phyloP scores from a whole-genome alignment of 2,329 filamentous ascomycete species.

The Hypoxylon sp. region DNA sequence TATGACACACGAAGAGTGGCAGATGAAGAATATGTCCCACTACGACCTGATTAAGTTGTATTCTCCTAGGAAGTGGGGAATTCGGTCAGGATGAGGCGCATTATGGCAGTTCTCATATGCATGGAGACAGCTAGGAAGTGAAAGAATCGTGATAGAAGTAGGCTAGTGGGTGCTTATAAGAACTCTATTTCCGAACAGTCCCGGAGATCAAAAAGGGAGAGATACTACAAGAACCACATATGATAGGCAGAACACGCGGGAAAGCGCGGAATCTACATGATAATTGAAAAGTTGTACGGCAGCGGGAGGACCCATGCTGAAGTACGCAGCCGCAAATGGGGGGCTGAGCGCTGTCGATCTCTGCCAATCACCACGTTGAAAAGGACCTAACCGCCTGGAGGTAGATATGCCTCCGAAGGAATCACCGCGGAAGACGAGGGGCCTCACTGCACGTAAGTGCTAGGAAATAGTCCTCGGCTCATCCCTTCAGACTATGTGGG shows the following conservation, averaged over 20 bases:
- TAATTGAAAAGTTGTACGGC: background rate
- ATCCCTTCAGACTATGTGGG: conserved; percentile 16
- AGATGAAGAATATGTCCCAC: conserved; percentile 9
- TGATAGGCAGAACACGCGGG: background rate
- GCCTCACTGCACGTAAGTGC: background rate
- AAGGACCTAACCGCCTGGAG: too few species aligned
- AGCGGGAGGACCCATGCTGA: conserved; percentile 14
- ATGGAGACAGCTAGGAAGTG: background rate
- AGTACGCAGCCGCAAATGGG: background rate
- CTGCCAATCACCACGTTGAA: background rate
- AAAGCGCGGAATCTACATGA: background rate
- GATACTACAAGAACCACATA: background rate
- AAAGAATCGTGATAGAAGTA: background rate
- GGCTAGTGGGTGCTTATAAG: background rate
- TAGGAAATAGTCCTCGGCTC: conserved; percentile 14
- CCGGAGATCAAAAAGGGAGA: background rate
- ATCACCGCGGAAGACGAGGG: conserved; percentile 4
- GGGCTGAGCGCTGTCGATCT: conserved; percentile 12
- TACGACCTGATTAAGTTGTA: background rate
- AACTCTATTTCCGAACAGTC: background rate
- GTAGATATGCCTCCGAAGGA: background rate
- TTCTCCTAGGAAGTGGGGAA: background rate
- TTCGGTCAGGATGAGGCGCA: background rate
- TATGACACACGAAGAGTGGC: conserved; percentile 24
- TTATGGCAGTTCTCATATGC: background rate